These are phyloP conservation scores for Begonia peltatifolia DNA, from an alignment of 306 rosid genomes.

Conservation along the genomic window DNA sequence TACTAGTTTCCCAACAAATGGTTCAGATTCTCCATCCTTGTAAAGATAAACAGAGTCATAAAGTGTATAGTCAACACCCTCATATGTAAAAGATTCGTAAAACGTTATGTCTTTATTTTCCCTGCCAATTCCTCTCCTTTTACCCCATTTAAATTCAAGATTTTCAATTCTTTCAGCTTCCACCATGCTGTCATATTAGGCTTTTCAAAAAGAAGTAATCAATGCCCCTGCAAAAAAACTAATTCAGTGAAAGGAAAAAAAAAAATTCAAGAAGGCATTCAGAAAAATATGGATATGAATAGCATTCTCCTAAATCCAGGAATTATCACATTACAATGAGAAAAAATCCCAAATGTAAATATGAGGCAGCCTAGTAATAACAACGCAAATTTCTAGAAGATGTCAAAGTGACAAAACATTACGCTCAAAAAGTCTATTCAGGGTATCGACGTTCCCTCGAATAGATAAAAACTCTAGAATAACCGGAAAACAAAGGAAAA, in stretches of 20 bases:
- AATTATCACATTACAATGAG: no score
- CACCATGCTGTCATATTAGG: slow-evolving; percentile 23
- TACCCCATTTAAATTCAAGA: slow-evolving; percentile 61
- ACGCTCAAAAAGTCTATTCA: no score
- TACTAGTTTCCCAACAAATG: slow-evolving; percentile 44
- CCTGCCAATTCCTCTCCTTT: slow-evolving; percentile 5
- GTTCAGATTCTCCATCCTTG: slow-evolving; percentile 14
- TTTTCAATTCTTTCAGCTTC: slow-evolving; percentile 18
- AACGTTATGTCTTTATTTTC: not conserved
- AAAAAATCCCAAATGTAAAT: no score
- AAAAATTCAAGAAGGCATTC: not conserved
- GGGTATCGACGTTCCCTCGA: no score
- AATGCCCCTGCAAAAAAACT: not conserved
- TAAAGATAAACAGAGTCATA: slow-evolving; percentile 33
- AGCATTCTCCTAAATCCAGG: not conserved
- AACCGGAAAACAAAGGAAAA: no score
- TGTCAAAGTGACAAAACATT: no score
- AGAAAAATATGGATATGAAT: not conserved
- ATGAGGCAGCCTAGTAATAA: no score
- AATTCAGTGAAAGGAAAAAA: not conserved
- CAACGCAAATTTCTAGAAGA: no score
- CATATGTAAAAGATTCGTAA: slow-evolving; percentile 39
- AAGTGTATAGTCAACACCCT: slow-evolving; percentile 32
- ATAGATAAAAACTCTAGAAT: no score
- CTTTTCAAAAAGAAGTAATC: slow-evolving; percentile 4